Conservation (phyloP, 2,329 filamentous ascomycete species). For the Colletotrichum costaricense region DNA sequence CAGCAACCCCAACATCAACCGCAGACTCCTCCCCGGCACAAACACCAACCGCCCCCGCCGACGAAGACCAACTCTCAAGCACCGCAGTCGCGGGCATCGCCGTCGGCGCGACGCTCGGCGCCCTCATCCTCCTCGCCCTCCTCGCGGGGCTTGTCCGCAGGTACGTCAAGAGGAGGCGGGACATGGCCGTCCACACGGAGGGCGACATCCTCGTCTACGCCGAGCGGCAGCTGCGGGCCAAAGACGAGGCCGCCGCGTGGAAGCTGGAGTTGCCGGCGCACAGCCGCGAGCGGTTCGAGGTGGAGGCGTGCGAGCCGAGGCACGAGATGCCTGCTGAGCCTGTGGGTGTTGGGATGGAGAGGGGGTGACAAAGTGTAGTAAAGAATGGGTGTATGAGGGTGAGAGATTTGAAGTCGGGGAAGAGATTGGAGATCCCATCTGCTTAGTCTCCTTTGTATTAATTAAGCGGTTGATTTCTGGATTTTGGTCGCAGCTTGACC, state of each 20-base stretch:
- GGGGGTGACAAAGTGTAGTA: neutral
- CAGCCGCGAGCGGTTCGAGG: neutral
- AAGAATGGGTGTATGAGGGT: no score
- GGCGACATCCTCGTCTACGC: conserved; percentile 1
- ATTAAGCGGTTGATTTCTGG: no score
- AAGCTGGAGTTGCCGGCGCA: neutral
- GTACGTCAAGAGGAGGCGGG: neutral
- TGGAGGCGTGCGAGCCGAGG: neutral
- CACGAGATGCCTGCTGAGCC: neutral
- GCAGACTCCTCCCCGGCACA: neutral
- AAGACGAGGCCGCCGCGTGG: neutral
- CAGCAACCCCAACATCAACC: neutral
- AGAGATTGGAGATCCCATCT: no score
- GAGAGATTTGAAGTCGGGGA: no score
- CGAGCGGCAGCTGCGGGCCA: conserved; percentile 5
- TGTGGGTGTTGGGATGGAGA: neutral
- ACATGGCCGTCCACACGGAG: neutral
- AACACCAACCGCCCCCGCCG: neutral
- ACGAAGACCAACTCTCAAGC: neutral
- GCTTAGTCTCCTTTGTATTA: no score
- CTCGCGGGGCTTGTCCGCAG: neutral
- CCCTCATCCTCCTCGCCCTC: neutral
- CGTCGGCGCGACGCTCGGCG: neutral
- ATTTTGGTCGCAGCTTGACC: no score
- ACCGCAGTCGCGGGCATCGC: neutral